A percentile compares a stretch with the other conserved stretches of the same genome.
Conservation (phyloP, 257 asterid genomes). For the Anisodus tanguticus region DNA sequence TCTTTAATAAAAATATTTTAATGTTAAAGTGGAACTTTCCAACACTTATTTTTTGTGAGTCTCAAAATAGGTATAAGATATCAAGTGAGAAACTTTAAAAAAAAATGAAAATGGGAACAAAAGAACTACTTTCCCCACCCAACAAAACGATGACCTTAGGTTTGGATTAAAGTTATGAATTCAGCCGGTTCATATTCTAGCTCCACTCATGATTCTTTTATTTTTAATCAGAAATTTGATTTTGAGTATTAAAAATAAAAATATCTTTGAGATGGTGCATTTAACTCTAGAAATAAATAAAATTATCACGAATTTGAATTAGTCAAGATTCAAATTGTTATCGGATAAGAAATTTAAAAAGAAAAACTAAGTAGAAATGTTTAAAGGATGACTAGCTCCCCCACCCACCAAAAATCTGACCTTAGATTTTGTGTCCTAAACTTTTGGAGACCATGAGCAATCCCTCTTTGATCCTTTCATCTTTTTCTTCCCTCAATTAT, state of each 20-base stretch:
- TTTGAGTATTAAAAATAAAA: not conserved
- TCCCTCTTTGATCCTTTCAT: constrained; percentile 40
- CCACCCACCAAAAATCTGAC: constrained; percentile 63
- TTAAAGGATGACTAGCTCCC: constrained; percentile 41
- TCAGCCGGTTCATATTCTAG: not conserved
- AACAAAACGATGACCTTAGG: constrained; percentile 55
- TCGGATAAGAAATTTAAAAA: not conserved
- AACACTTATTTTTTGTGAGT: not conserved
- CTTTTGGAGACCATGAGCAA: constrained; percentile 69
- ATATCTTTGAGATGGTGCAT: too few relatives aligned
- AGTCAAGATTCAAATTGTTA: not conserved
- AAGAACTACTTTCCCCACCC: constrained; percentile 45
- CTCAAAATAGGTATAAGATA: not conserved
- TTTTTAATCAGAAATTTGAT: not conserved
- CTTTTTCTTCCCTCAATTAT: constrained; percentile 33
- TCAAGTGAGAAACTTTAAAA: not conserved
- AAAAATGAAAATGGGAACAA: too few relatives aligned
- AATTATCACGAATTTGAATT: not conserved
- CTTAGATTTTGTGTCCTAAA: constrained; percentile 67
- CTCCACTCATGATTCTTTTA: fast-evolving
- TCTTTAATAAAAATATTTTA: not conserved
- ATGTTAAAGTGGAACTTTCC: not conserved
- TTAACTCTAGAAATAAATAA: not conserved
- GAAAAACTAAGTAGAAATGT: not conserved
- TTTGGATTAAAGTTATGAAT: constrained; percentile 26